Base-by-base conservation (phyloP, 2,329 filamentous ascomycete genomes). In the Aspergillus eucalypticola region DNA sequence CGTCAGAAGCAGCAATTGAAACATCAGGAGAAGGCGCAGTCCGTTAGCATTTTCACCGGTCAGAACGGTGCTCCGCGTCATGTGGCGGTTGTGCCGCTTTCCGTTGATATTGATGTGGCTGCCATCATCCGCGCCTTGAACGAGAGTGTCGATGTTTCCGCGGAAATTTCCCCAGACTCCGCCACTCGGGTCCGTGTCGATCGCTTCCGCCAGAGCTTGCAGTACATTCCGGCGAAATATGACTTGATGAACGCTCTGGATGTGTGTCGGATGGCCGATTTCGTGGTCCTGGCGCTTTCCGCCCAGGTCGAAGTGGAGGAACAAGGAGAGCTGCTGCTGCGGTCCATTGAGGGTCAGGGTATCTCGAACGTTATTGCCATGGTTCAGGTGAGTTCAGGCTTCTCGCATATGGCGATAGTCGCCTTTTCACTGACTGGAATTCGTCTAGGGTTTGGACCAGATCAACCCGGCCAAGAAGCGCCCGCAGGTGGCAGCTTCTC, bases 131-230 rank as follows among this genome's bases (percentile, higher is more conserved):
- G 82, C 64, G 84, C 83, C 64, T 77, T 99, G 68, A 96, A 92
- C 75, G 79, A 79, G 50, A 94, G 92, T 71, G 80, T 98, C 52
- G 94, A 96, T 71, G 84, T 96, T 58, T 85, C 91, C 58, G 80
- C 84, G 54, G 86, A 89, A 38, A 78, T 88, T 29, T 80, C 84
- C 3, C 79, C 86, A 41, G 82, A 84, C 62, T 85, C 83, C 55
- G 78, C 81, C 61, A 82, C 86, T 56, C 86, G 86, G 59, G 87
- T 92, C 27, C 82, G 88, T 7, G 83, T 98, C 69, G 92, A 96
- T 63, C 86, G 95, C 32, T 99, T 98, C 82, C 96, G 96, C 81
- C 94, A 98, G 75, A 96, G 90, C 71, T 76, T 99, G 11, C 90
- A 96, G 76, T 99, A 96, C 73, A 76, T 97, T 8, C 86, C 91